phyloP scores from a whole-genome alignment of 2,329 filamentous ascomycete genomes.

The Simplicillium sp. region DNA sequence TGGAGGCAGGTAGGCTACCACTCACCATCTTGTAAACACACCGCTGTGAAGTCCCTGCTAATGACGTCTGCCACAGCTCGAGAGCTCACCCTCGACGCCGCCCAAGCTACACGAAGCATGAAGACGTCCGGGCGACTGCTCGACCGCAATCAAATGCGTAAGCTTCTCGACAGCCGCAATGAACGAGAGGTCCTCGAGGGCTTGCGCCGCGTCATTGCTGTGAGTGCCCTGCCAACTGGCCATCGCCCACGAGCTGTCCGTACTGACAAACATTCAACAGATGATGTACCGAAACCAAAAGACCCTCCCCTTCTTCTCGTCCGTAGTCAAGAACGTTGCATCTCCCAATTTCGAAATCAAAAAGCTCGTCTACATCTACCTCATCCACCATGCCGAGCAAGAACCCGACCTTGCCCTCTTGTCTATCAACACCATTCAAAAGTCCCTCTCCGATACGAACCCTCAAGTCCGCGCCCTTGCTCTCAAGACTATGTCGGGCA shows the following conservation, averaged over 20 bases:
- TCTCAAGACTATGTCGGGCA: slow-evolving; percentile 92
- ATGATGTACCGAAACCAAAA: slow-evolving; percentile 93
- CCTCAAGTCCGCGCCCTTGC: slow-evolving; percentile 87
- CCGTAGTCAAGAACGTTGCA: slow-evolving; percentile 94
- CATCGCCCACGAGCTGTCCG: too few species aligned
- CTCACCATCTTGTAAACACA: slow-evolving; percentile 1
- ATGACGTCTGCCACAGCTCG: slow-evolving; percentile 52
- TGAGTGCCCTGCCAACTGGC: too few species aligned
- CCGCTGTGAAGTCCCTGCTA: slow-evolving; percentile 9
- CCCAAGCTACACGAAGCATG: slow-evolving; percentile 69
- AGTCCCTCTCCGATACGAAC: slow-evolving; percentile 86
- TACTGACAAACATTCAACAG: slow-evolving; percentile 31
- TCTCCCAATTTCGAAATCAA: slow-evolving; percentile 91
- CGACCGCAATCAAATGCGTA: slow-evolving; percentile 81
- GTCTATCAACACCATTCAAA: slow-evolving; percentile 98
- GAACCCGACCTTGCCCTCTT: slow-evolving; percentile 92
- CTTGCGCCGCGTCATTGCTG: slow-evolving; percentile 76
- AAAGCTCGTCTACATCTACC: slow-evolving; percentile 97
- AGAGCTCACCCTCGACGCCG: slow-evolving; percentile 94
- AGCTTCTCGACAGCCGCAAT: slow-evolving; percentile 85
- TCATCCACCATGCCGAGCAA: slow-evolving; percentile 91
- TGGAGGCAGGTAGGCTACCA: slow-evolving; percentile 73
- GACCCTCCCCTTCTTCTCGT: slow-evolving; percentile 90
- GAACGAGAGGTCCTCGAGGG: slow-evolving; percentile 92
- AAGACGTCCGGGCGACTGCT: slow-evolving; percentile 51